Conservation (phyloP, 768 basidiomycete species). For the Fistulinella prunicolor region DNA sequence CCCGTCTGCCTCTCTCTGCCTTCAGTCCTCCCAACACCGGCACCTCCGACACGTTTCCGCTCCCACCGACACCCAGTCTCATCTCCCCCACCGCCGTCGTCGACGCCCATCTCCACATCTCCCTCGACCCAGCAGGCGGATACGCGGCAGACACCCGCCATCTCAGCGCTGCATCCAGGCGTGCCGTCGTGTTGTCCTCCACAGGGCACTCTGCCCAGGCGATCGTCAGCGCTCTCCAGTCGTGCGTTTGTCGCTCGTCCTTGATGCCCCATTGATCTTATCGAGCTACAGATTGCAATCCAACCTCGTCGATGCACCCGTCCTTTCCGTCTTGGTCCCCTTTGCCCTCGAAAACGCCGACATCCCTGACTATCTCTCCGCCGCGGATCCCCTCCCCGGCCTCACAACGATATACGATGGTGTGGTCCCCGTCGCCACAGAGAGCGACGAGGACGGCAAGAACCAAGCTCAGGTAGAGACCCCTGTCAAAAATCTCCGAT, state of each 20-base stretch:
- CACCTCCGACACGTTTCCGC: slow-evolving; percentile 61
- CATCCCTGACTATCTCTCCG: slow-evolving; percentile 36
- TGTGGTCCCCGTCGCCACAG: slow-evolving; percentile 37
- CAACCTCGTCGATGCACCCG: slow-evolving; percentile 29
- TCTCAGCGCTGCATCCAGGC: slow-evolving; percentile 44
- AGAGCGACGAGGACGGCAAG: slow-evolving; percentile 16
- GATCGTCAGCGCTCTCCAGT: slow-evolving; percentile 41
- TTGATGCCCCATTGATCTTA: slow-evolving; percentile 1
- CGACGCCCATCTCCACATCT: slow-evolving; percentile 62
- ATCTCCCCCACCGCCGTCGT: slow-evolving; percentile 61
- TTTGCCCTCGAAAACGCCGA: slow-evolving; percentile 53
- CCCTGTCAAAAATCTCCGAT: slow-evolving; percentile 54
- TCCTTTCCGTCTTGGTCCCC: slow-evolving; percentile 60
- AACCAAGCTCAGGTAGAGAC: slow-evolving; percentile 29
- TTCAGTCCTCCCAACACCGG: slow-evolving; percentile 72
- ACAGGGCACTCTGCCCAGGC: slow-evolving; percentile 35
- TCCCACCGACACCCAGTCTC: slow-evolving; percentile 65
- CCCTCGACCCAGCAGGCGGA: slow-evolving; percentile 20
- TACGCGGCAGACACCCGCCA: slow-evolving; percentile 39
- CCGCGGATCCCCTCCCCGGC: slow-evolving; percentile 18
- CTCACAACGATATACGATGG: slow-evolving; percentile 56
- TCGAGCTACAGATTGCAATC: slow-evolving; percentile 16
- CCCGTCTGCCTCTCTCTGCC: slow-evolving; percentile 70
- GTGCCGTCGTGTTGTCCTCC: slow-evolving; percentile 60
- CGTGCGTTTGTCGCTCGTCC: slow-evolving; percentile 28